Conservation (phyloP, 805 yeast species). For the Yarrowia sp. region DNA sequence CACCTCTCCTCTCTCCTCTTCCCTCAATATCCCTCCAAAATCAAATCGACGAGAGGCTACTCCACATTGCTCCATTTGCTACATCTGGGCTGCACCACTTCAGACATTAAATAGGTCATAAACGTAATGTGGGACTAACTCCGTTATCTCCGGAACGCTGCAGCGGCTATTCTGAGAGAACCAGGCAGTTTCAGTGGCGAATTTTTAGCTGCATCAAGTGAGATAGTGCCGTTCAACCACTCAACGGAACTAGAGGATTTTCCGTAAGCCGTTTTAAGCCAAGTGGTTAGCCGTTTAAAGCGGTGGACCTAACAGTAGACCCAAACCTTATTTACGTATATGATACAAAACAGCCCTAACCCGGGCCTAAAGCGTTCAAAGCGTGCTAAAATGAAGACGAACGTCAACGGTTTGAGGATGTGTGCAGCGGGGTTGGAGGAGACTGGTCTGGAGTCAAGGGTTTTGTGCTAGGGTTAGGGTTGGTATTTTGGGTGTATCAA, state of each 20-base stretch:
- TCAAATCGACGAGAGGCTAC: constrained; percentile 10
- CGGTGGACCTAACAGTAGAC: background rate
- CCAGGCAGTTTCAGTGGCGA: too few relatives aligned
- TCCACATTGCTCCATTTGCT: constrained; percentile 32
- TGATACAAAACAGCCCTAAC: background rate
- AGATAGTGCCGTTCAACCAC: too few relatives aligned
- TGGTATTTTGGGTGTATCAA: background rate
- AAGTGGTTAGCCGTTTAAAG: background rate
- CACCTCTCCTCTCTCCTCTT: too few relatives aligned
- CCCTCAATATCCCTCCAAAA: background rate
- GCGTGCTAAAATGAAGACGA: background rate
- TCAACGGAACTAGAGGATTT: background rate
- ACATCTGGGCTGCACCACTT: constrained; percentile 4
- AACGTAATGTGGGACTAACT: constrained; percentile 9
- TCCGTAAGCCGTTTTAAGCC: background rate
- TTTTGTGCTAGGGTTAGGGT: background rate
- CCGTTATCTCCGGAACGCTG: constrained; percentile 11
- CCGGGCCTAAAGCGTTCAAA: constrained; percentile 8
- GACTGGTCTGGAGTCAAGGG: too few relatives aligned
- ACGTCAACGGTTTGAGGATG: constrained; percentile 1
- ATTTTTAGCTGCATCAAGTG: too few relatives aligned
- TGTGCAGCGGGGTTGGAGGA: background rate
- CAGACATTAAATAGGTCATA: constrained; percentile 4
- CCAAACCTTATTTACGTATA: background rate
- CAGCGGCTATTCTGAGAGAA: too few relatives aligned